Evolutionary conservation across 371 early-diverging fungal species (phyloP), one percentile per base, ranked within the genome.

Genomic region (Mucor lusitanicus): DNA sequence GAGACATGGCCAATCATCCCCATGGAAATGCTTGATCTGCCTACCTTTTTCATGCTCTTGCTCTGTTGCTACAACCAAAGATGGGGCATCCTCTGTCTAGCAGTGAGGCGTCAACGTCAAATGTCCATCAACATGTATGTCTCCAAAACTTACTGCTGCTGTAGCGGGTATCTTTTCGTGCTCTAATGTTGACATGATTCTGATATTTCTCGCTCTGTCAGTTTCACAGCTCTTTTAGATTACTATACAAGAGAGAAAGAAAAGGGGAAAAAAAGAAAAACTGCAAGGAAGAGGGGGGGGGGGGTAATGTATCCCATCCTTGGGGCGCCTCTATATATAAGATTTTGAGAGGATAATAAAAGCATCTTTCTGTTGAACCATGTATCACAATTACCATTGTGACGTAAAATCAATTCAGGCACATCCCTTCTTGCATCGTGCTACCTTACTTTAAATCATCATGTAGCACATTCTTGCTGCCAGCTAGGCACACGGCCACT

Each of bases 1-100:
- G 28, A 44, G 53, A 63, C 63, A 54, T 37, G 30, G 5, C 63
- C 63, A 63, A 63, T 63, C 53, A 63, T 8, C n/a, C 32, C n/a
- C 9, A 13, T 56, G 6, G 13, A 33, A 56, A 32, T 30, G 50
- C 19, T 40, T 48, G n/a, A 25, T 25, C 8, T 44, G 19, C 15
- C 11, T 44, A 33, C 50, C 30, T 60, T 61, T 62, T 39, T 53
- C 39, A 54, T 63, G 56, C 25, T 56, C 33, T 15, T 50, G 50
- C 50, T 61, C 61, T 46, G 33, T 32, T 32, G 46, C 50, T 32
- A 13, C 39, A 53, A 13, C 32, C 3, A 11, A 4, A 32, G 32
- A 56, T n/a, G 15, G 15, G 8, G 33, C 12, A 11, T 53, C 27
- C 15, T 53, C 53, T 27, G 23, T 0, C 53, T 53, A 53, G 13